These are phyloP conservation scores for Cicer arietinum DNA, from an alignment of 306 rosid genomes.

Conservation along the genomic window DNA sequence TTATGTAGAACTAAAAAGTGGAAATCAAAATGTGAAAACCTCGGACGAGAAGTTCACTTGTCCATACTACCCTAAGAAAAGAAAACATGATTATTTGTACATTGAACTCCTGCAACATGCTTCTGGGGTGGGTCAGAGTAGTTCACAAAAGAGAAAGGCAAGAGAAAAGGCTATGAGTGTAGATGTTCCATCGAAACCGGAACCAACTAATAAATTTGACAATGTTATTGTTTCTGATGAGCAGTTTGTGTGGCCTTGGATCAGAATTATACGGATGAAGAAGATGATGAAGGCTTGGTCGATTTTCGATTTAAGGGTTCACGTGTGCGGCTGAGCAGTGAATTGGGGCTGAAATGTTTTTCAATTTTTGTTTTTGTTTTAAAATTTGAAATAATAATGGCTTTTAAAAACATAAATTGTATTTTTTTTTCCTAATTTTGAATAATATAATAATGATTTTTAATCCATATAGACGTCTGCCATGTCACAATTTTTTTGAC, in stretches of 20 bases:
- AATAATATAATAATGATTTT: too few relatives aligned
- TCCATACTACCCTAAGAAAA: constrained; percentile 84
- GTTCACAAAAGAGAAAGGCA: constrained; percentile 73
- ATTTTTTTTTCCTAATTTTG: too few relatives aligned
- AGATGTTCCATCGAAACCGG: constrained; percentile 56
- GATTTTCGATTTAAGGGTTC: too few relatives aligned
- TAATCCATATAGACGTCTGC: too few relatives aligned
- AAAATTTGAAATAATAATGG: too few relatives aligned
- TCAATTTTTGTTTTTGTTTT: too few relatives aligned
- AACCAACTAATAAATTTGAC: constrained; percentile 39
- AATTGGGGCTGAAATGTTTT: too few relatives aligned
- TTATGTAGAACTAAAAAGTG: constrained; percentile 73
- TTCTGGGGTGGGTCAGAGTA: constrained; percentile 92
- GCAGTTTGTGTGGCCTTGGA: constrained; percentile 95
- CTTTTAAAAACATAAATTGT: too few relatives aligned
- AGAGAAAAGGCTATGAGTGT: constrained; percentile 70
- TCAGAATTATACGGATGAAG: constrained; percentile 56
- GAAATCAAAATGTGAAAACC: constrained; percentile 63
- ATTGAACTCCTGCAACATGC: constrained; percentile 94
- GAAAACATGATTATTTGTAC: constrained; percentile 65
- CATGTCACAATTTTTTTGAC: too few relatives aligned
- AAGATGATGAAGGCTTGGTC: too few relatives aligned
- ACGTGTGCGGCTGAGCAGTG: too few relatives aligned
- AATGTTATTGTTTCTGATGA: constrained; percentile 62
- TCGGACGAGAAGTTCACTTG: constrained; percentile 72